Base-by-base conservation (phyloP, 2,329 filamentous ascomycete species). In the Ophiostoma fasciatum region DNA sequence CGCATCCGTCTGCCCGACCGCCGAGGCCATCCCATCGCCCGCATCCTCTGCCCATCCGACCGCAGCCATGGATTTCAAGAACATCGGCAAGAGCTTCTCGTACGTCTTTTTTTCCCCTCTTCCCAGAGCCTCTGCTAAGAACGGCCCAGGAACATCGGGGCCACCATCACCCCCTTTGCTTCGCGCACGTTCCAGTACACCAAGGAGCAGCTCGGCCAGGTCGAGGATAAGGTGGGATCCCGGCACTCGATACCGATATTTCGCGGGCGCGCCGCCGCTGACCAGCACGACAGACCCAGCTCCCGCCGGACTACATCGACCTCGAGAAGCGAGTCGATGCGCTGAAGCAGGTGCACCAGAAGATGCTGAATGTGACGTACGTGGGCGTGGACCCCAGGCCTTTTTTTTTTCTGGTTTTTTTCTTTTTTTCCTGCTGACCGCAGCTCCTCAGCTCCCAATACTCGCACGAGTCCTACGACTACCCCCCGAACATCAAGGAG, bases 301-400 rank as follows among this genome's bases (percentile, higher is more conserved):
- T 98, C 29, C 90, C 90, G 31, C 79, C 87, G 48, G 90, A 96
- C 62, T 98, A 98, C 62, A 82, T 94, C 56, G 87, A 96, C 61
- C 80, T 98, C 43, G 90, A 98, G 74, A 94, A 94, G 73, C 79
- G 88, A 47, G 85, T 96, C 52, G 90, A 98, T 74, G 90, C 90
- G 41, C 68, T 98, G 55, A 96, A 94, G 69, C 77, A 82, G 55
- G 90, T 93, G 41, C 90, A 98, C 61, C 84, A 93, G 64, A 94
- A 93, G 68, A 82, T 98, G 68, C 76, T 98, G 45, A 76, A 84
- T 48, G 90, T 96, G 55, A 98, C 90, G 82, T 93, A 66, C 62
- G 81, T 73, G 37, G 40, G 28, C n/a, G n/a, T n/a, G n/a, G n/a
- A n/a, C n/a, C n/a, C n/a, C n/a, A n/a, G n/a, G n/a, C n/a, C n/a